A percentile compares a stretch with the other conserved stretches of the same genome.
These are phyloP conservation scores for Physcomitrellopsis africana DNA, from an alignment of 225 moss, liverwort and hornwort species.

Conservation along the genomic window DNA sequence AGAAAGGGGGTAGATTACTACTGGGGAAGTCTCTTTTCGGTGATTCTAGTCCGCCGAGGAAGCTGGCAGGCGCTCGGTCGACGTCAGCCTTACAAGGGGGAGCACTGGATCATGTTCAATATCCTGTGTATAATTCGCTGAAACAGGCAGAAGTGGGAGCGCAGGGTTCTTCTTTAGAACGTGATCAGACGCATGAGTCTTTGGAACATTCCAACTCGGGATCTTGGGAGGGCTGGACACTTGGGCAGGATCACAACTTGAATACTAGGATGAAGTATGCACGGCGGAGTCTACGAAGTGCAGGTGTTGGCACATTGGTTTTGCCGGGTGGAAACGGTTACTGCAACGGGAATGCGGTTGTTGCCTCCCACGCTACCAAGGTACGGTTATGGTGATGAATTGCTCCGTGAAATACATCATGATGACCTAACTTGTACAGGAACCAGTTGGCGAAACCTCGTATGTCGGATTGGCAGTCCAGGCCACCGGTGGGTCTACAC, in stretches of 20 bases:
- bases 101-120: neutral
- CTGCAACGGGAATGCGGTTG: conserved; percentile 19
- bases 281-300: conserved; percentile 35
- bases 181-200: conserved; percentile 14
- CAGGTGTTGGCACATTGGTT: conserved; percentile 16
- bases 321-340: conserved; percentile 9
- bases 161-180: neutral
- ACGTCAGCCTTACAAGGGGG: neutral
- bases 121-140: neutral
- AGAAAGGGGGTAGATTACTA: neutral
- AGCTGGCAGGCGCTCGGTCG: neutral
- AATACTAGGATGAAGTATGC: conserved; percentile 30
- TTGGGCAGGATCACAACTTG: conserved; percentile 21
- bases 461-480: neutral
- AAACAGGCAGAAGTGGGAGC: neutral
- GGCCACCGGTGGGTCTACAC: neutral
- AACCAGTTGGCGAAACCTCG: neutral
- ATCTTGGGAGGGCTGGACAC: conserved; percentile 31
- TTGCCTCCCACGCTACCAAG: conserved; percentile 10
- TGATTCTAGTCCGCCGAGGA: conserved; percentile 4
- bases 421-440: conserved; percentile 14
- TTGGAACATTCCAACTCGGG: conserved; percentile 25
- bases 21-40: neutral
- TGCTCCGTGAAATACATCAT: conserved; percentile 6
- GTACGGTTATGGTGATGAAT: conserved; percentile 21